Percentiles rank a stretch among this genome's conserved stretches.
Conservation (phyloP, 2,329 filamentous ascomycete genomes). For the Pseudogymnoascus destructans region DNA sequence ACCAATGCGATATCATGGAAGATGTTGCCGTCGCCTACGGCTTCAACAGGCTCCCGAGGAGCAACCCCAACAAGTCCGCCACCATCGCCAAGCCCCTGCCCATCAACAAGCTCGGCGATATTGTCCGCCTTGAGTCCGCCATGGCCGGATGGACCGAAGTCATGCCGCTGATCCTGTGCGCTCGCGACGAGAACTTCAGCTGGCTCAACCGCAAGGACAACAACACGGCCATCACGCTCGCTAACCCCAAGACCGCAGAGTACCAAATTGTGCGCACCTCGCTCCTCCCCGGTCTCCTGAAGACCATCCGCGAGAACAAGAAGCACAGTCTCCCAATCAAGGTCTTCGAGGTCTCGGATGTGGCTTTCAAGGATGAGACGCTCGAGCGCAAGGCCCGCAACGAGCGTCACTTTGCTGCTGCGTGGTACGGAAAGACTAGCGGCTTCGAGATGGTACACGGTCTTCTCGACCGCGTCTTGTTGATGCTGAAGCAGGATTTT, state of each 20-base stretch:
- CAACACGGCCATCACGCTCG: conserved; percentile 70
- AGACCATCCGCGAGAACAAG: conserved; percentile 91
- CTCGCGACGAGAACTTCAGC: conserved; percentile 93
- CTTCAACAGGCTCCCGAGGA: conserved; percentile 87
- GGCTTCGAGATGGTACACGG: conserved; percentile 96
- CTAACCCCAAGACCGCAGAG: conserved; percentile 85
- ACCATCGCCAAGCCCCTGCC: conserved; percentile 76
- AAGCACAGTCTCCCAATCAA: conserved; percentile 77
- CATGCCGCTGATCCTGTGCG: conserved; percentile 91
- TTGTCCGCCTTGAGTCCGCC: conserved; percentile 75
- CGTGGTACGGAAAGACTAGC: conserved; percentile 85
- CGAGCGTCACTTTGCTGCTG: conserved; percentile 89
- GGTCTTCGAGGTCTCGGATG: conserved; percentile 83
- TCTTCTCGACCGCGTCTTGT: conserved; percentile 77
- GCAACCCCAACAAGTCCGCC: conserved; percentile 72
- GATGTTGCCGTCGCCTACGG: conserved; percentile 94
- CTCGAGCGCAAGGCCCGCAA: conserved; percentile 81
- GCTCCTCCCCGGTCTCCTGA: conserved; percentile 74
- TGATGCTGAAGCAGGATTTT: conserved; percentile 81
- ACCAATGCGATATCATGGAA: conserved; percentile 98
- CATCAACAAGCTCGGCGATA: conserved; percentile 91
- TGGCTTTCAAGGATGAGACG: conserved; percentile 75
- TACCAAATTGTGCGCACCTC: conserved; percentile 89
- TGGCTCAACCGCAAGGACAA: conserved; percentile 89
- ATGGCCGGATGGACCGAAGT: conserved; percentile 96